Evolutionary conservation across 179 eudicot genomes (phyloP).

Genomic region (Vitellaria paradoxa): DNA sequence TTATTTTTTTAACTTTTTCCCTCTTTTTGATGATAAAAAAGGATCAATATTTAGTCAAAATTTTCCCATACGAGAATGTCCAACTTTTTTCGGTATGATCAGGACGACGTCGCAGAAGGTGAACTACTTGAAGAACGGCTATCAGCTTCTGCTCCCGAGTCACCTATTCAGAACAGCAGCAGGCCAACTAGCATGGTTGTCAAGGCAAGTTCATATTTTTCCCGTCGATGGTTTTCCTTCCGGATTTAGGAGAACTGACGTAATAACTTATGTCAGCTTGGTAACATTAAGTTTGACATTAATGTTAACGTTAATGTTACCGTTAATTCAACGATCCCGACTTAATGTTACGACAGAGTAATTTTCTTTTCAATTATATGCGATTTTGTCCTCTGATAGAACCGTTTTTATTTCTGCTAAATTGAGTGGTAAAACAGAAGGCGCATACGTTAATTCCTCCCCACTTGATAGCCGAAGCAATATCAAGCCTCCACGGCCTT

Average conservation of each 20-base stretch:
- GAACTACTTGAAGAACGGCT: slow-evolving; percentile 14
- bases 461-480: slow-evolving; percentile 47
- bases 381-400: neutral
- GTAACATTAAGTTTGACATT: too few relatives aligned
- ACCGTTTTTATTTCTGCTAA: neutral
- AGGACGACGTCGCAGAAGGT: slow-evolving; percentile 20
- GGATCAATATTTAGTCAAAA: neutral
- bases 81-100: neutral
- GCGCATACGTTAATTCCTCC: slow-evolving; percentile 41
- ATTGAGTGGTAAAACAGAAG: slow-evolving; percentile 25
- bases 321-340: too few relatives aligned
- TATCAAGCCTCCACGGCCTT: slow-evolving; percentile 44
- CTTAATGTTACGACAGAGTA: too few relatives aligned
- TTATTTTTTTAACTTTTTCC: neutral
- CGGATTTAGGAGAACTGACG: too few relatives aligned
- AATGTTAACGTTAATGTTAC: too few relatives aligned
- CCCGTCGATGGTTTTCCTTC: too few relatives aligned
- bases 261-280: neutral
- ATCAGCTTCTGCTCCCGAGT: slow-evolving; percentile 20
- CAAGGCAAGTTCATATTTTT: slow-evolving; percentile 30
- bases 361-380: too few relatives aligned
- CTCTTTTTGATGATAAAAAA: neutral
- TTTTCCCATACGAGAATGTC: too few relatives aligned
- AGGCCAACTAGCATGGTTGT: slow-evolving; percentile 52
- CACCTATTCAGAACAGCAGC: slow-evolving; percentile 27